Evolutionary conservation across 2,329 filamentous ascomycete species (phyloP).

Genomic region (Teratosphaeria pseudoeucalypti): DNA sequence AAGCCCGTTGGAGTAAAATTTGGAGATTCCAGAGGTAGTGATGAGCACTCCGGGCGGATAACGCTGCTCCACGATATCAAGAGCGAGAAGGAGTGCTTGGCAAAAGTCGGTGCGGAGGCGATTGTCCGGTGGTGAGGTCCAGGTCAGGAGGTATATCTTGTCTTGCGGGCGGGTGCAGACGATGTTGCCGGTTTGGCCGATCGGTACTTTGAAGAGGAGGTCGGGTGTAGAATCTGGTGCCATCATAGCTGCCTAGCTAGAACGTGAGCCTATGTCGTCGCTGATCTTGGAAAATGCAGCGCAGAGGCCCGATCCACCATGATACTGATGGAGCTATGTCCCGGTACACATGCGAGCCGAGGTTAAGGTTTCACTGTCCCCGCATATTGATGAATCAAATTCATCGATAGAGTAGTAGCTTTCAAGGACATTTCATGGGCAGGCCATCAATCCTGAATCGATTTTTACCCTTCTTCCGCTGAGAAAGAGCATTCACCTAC

Average conservation of each 20-base stretch:
- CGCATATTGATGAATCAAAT: too few species aligned
- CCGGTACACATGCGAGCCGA: too few species aligned
- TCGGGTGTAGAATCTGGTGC: background rate
- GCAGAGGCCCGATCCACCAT: too few species aligned
- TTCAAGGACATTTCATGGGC: too few species aligned
- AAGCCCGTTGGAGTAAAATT: slow-evolving; percentile 63
- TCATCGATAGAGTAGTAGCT: too few species aligned
- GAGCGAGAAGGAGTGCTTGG: slow-evolving; percentile 55
- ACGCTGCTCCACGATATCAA: slow-evolving; percentile 63
- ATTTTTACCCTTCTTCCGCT: too few species aligned
- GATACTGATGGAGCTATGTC: too few species aligned
- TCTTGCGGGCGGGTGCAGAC: slow-evolving; percentile 51
- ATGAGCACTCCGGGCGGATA: slow-evolving; percentile 63
- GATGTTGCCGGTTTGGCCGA: slow-evolving; percentile 35
- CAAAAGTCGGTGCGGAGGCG: slow-evolving; percentile 61
- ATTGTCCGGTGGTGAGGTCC: slow-evolving; percentile 64
- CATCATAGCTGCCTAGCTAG: background rate
- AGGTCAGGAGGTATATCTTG: slow-evolving; percentile 61
- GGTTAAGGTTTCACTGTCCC: too few species aligned
- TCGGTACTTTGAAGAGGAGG: slow-evolving; percentile 22
- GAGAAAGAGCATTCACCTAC: too few species aligned
- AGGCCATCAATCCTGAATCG: too few species aligned
- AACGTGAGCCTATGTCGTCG: too few species aligned
- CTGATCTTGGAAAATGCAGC: too few species aligned
- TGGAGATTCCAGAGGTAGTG: slow-evolving; percentile 63